Conservation (phyloP, 2,329 filamentous ascomycete species). For the Verticillium isaacii region DNA sequence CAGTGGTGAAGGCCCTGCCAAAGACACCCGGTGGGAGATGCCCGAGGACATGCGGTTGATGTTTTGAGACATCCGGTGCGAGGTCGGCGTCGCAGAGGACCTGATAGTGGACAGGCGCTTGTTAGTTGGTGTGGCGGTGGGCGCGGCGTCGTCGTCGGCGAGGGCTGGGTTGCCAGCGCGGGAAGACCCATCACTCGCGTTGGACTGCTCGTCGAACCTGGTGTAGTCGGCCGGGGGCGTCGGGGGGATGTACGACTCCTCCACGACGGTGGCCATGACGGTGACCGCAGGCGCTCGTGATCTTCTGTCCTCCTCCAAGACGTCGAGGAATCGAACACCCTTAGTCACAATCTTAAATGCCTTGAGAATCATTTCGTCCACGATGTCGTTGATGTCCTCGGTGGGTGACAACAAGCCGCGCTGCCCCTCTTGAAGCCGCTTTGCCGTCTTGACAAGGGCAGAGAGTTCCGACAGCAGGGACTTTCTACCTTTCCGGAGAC, state of each 20-base stretch:
- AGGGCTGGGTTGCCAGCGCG: conserved; percentile 22
- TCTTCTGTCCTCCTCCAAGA: conserved; percentile 64
- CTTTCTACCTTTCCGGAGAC: conserved; percentile 76
- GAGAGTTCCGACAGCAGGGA: conserved; percentile 86
- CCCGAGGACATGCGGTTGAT: conserved; percentile 45
- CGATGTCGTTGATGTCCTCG: conserved; percentile 65
- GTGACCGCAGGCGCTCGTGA: conserved; percentile 47
- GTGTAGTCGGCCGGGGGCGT: conserved; percentile 59
- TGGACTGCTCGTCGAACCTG: conserved; percentile 37
- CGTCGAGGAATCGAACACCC: conserved; percentile 83
- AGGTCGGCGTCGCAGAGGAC: conserved; percentile 21
- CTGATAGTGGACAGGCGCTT: conserved; percentile 43
- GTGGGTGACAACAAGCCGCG: conserved; percentile 38
- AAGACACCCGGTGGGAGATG: conserved; percentile 71
- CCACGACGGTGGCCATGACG: conserved; percentile 55
- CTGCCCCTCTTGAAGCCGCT: conserved; percentile 74
- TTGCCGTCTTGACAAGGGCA: conserved; percentile 81
- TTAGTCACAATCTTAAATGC: conserved; percentile 93
- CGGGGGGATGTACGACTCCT: conserved; percentile 54
- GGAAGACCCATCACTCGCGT: conserved; percentile 33
- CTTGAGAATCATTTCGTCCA: conserved; percentile 90
- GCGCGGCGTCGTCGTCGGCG: conserved; percentile 28
- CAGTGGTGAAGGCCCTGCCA: conserved; percentile 61
- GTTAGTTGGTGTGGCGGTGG: conserved; percentile 30
- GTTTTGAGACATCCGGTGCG: conserved; percentile 32